Evolutionary conservation across 768 basidiomycete genomes (phyloP).

Genomic region (Pleurotus ostreatus): DNA sequence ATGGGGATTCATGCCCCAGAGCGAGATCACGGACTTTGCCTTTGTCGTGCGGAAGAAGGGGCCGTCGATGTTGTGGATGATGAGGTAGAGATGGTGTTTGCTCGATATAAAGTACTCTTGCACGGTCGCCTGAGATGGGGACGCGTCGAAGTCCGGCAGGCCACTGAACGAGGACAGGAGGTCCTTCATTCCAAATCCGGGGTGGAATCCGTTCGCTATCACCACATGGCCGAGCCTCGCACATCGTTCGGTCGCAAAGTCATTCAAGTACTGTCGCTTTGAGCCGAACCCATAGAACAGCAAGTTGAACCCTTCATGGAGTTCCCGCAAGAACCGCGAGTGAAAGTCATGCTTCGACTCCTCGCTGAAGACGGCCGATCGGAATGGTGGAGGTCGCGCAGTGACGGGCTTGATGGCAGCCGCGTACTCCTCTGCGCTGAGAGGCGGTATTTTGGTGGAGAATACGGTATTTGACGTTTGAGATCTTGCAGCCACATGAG

Average conservation of each 20-base stretch:
- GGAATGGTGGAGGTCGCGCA: conserved; percentile 25
- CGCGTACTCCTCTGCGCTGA: conserved; percentile 61
- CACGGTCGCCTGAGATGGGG: conserved; percentile 39
- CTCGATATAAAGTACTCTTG: conserved; percentile 54
- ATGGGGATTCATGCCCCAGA: conserved; percentile 67
- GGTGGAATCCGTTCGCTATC: conserved; percentile 75
- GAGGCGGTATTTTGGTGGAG: conserved; percentile 67
- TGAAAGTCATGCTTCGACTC: conserved; percentile 38
- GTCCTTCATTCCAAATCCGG: conserved; percentile 64
- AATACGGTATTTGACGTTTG: conserved; percentile 80
- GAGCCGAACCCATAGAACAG: conserved; percentile 89
- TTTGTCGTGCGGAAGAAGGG: conserved; percentile 61
- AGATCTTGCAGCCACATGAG: conserved; percentile 51
- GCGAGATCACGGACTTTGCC: conserved; percentile 60
- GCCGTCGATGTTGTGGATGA: conserved; percentile 89
- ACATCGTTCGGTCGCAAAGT: conserved; percentile 60
- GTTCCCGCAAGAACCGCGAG: conserved; percentile 62
- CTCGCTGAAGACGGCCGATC: conserved; percentile 29
- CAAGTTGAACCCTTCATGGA: conserved; percentile 82
- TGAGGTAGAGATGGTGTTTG: conserved; percentile 58
- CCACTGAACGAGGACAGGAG: conserved; percentile 58
- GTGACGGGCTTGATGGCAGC: conserved; percentile 31
- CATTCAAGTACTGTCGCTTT: conserved; percentile 73
- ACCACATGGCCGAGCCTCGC: conserved; percentile 65
- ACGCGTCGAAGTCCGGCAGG: conserved; percentile 35